Conservation (phyloP, 306 rosid genomes). For the Cicer cuneatum region DNA sequence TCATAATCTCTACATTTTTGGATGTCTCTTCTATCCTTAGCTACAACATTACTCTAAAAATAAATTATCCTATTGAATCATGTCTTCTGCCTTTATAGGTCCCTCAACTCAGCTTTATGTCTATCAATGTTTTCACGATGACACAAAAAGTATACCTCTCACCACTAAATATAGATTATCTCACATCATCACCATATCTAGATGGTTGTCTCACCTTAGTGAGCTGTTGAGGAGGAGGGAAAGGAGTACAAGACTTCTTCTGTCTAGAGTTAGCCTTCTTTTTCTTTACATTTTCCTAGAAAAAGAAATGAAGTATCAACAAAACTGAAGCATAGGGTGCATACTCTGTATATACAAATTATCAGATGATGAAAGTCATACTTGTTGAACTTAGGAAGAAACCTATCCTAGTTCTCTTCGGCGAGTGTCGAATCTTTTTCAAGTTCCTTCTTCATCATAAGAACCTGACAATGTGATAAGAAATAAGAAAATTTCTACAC, state of each 20-base stretch:
- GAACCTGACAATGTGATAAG: slow-evolving; percentile 57
- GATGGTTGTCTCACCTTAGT: slow-evolving; percentile 71
- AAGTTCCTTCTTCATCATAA: slow-evolving; percentile 92
- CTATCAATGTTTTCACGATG: too few relatives aligned
- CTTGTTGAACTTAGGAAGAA: slow-evolving; percentile 94
- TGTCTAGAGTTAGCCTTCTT: slow-evolving; percentile 72
- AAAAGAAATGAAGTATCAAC: slow-evolving; percentile 32
- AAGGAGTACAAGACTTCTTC: slow-evolving; percentile 83
- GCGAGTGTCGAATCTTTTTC: slow-evolving; percentile 88
- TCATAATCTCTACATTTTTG: too few relatives aligned
- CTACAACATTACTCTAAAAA: too few relatives aligned
- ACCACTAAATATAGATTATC: too few relatives aligned
- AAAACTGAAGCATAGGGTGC: slow-evolving; percentile 26
- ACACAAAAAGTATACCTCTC: too few relatives aligned
- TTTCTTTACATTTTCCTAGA: slow-evolving; percentile 82
- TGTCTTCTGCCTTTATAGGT: too few relatives aligned
- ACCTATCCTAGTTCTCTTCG: slow-evolving; percentile 89
- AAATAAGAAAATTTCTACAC: slow-evolving; percentile 24
- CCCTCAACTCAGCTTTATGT: too few relatives aligned
- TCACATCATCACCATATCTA: too few relatives aligned
- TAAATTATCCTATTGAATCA: too few relatives aligned
- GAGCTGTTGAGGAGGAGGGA: slow-evolving; percentile 92
- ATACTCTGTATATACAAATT: slow-evolving; percentile 19
- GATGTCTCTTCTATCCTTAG: too few relatives aligned
- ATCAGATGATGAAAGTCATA: slow-evolving; percentile 46